Percentiles rank a stretch among this genome's conserved stretches.
Conservation (phyloP, 2,329 filamentous ascomycete genomes). For the Sphaerulina populicola region DNA sequence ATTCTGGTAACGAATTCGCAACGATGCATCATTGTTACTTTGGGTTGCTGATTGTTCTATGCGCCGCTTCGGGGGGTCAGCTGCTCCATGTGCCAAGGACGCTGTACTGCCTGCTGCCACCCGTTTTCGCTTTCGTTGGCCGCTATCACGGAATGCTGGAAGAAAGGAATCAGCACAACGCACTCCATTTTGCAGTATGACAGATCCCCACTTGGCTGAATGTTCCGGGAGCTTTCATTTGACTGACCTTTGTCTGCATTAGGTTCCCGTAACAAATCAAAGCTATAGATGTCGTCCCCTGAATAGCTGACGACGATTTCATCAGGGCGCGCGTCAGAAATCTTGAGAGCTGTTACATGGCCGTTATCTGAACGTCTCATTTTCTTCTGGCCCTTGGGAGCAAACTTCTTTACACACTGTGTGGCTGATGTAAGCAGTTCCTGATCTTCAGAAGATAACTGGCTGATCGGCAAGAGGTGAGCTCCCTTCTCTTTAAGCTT, state of each 20-base stretch:
- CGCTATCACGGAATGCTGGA: conserved; percentile 14
- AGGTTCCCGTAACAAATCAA: conserved; percentile 51
- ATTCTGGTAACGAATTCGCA: conserved; percentile 52
- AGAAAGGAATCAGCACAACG: neutral
- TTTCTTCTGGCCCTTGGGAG: conserved; percentile 50
- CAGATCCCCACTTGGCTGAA: too few species aligned
- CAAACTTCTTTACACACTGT: conserved; percentile 58
- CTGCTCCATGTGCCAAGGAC: conserved; percentile 31
- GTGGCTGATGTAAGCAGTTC: conserved; percentile 53
- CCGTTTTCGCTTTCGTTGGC: conserved; percentile 51
- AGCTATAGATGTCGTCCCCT: conserved; percentile 51
- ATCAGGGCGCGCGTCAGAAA: conserved; percentile 59
- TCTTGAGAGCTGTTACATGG: conserved; percentile 63
- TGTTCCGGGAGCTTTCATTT: neutral
- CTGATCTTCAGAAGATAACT: conserved; percentile 41
- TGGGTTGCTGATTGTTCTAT: conserved; percentile 36
- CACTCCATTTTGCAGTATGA: too few species aligned
- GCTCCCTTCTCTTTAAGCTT: conserved; percentile 47
- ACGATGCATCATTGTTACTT: conserved; percentile 38
- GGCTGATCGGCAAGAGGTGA: conserved; percentile 36
- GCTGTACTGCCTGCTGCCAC: conserved; percentile 39
- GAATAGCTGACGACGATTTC: conserved; percentile 63
- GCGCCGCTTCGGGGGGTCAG: conserved; percentile 41
- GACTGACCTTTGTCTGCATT: conserved; percentile 35
- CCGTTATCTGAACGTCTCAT: conserved; percentile 50